Evolutionary conservation across 2,329 filamentous ascomycete species (phyloP).

Genomic region (Clonostachys chloroleuca): DNA sequence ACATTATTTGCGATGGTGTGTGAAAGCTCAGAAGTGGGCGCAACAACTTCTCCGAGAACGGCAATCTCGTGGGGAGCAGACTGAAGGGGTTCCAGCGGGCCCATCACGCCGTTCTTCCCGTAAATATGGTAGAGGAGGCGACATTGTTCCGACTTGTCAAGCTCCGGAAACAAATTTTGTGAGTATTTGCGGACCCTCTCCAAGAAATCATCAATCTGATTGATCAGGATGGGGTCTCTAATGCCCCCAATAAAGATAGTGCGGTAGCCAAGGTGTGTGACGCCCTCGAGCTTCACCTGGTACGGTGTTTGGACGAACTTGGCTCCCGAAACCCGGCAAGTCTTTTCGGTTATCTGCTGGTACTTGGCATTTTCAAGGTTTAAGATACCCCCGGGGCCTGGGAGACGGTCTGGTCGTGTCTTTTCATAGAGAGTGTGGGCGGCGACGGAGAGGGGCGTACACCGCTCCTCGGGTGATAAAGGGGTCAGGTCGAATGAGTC

Average conservation of each 20-base stretch:
- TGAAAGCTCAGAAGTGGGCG: conserved; percentile 33
- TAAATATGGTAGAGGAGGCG: conserved; percentile 38
- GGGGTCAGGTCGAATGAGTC: conserved; percentile 42
- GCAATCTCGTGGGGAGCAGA: conserved; percentile 30
- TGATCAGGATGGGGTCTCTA: conserved; percentile 38
- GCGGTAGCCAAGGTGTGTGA: conserved; percentile 32
- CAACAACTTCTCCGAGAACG: conserved; percentile 38
- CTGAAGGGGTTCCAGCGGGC: conserved; percentile 15
- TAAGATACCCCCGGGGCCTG: conserved; percentile 42
- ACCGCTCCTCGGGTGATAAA: conserved; percentile 26
- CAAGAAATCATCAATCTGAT: conserved; percentile 29
- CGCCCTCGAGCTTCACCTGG: conserved; percentile 44
- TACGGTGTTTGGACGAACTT: conserved; percentile 29
- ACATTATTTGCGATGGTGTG: conserved; percentile 32
- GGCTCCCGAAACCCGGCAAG: conserved; percentile 31
- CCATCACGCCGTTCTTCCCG: conserved; percentile 30
- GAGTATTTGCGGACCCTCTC: conserved; percentile 14
- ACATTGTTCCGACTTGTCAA: conserved; percentile 18
- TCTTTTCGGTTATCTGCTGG: conserved; percentile 22
- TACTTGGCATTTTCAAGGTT: conserved; percentile 33
- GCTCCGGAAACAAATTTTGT: conserved; percentile 11
- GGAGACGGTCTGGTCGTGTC: conserved; percentile 39
- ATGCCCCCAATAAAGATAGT: conserved; percentile 38
- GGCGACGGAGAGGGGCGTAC: conserved; percentile 41
- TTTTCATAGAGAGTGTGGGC: conserved; percentile 51